phyloP scores from a whole-genome alignment of 106 monocot species.

The Platanthera zijinensis region DNA sequence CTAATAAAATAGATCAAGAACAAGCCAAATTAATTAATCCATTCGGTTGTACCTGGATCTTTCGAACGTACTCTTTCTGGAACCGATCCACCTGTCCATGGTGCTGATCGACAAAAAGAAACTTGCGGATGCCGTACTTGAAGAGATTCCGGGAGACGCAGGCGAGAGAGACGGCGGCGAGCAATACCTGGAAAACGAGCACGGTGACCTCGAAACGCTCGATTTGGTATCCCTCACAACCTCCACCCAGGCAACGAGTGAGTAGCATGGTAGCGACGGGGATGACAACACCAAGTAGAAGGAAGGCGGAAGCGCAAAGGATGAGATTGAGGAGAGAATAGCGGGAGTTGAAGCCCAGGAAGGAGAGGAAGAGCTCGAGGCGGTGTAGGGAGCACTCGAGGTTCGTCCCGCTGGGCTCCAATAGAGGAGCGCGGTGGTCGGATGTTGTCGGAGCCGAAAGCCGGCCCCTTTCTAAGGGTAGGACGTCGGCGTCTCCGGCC shows the following conservation, averaged over 20 bases:
- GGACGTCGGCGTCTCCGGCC: slow-evolving; percentile 11
- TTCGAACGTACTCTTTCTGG: slow-evolving; percentile 45
- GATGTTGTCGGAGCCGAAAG: not conserved
- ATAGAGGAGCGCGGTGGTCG: not conserved
- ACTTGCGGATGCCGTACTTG: slow-evolving; percentile 47
- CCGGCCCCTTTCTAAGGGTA: slow-evolving; percentile 5
- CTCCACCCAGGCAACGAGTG: slow-evolving; percentile 5
- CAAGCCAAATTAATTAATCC: not conserved
- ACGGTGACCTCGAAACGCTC: slow-evolving; percentile 39
- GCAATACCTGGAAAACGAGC: slow-evolving; percentile 25
- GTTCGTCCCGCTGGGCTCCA: not conserved
- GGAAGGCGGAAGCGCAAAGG: slow-evolving; percentile 22
- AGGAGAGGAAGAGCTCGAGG: slow-evolving; percentile 41
- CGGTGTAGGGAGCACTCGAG: slow-evolving; percentile 27
- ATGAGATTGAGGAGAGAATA: slow-evolving; percentile 10
- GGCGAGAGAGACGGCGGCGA: slow-evolving; percentile 34
- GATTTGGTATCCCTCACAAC: slow-evolving; percentile 21
- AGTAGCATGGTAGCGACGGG: slow-evolving; percentile 18
- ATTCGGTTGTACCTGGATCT: slow-evolving; percentile 40
- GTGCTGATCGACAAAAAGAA: slow-evolving; percentile 54
- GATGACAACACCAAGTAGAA: slow-evolving; percentile 29
- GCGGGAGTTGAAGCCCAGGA: slow-evolving; percentile 24
- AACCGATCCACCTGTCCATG: slow-evolving; percentile 31
- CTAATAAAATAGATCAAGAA: not conserved
- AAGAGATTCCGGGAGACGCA: slow-evolving; percentile 45